Evolutionary conservation across 495 filamentous ascomycete genomes (phyloP), one percentile per base, ranked within the genome.

Genomic region (Annulohypoxylon moriforme): DNA sequence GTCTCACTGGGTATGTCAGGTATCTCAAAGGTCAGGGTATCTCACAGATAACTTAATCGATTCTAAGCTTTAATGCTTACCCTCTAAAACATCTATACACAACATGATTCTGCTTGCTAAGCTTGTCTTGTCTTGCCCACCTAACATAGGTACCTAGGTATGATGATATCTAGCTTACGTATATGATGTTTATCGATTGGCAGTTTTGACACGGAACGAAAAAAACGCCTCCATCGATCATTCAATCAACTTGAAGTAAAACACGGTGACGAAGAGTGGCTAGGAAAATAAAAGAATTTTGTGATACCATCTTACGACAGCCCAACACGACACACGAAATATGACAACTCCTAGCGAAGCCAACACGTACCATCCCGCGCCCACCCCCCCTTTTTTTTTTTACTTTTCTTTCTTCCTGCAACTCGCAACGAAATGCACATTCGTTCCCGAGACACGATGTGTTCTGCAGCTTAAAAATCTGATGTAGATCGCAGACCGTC

Each of bases 91-190:
- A 62, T 38, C 4, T 10, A 47, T 46, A 62, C 49, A 58, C 46
- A 67, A 63, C 52, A 20, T 55, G 9, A 58, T 44, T 31, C 57
- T 38, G 18, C 49, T 67, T 59, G 22, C 44, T 38, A 49, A 55
- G 29, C 46, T 42, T 70, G 56, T 70, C 63, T 71, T 53, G 63
- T 27, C 69, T 42, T 72, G 52, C 59, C 16, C 20, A 34, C 13
- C 24, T 2, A 16, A 52, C 22, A 25, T 44, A 44, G n/a, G n/a
- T n/a, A 16, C 40, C 40, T 42, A n/a, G 4, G 2, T 44, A 44
- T 44, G 40, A 4, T 20, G n/a, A 44, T 44, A 44, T 8, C n/a
- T 44, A 13, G 62, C 38, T 66, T 71, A 67, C 57, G 68, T 72
- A 72, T 29, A 20, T 6, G 18, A 55, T 55, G 16, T 25, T 27